Evolutionary conservation across 257 asterid species (phyloP).

Genomic region (Fraxinus americana): DNA sequence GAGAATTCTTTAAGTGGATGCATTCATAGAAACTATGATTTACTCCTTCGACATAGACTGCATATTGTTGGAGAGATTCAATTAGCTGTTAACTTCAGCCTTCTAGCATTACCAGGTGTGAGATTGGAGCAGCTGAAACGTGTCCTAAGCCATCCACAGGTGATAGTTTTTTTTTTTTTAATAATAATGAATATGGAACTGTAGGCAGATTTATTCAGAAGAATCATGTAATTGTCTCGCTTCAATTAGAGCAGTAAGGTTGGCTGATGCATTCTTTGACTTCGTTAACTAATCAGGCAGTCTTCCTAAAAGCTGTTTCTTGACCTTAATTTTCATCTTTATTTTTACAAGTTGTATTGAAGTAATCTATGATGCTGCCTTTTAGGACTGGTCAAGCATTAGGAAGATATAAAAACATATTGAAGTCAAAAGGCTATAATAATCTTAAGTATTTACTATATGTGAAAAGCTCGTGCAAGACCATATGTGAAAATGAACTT

Average conservation of each 20-base stretch:
- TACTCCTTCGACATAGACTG: conserved; percentile 37
- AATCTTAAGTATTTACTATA: neutral
- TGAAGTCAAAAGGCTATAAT: neutral
- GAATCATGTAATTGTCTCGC: neutral
- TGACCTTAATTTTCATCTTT: neutral
- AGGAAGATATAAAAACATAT: neutral
- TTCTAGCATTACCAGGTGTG: conserved; percentile 33
- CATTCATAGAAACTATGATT: conserved; percentile 35
- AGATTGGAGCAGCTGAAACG: conserved; percentile 25
- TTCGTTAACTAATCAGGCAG: neutral
- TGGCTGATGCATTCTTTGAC: neutral
- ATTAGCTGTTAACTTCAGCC: conserved; percentile 33
- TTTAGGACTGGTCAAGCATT: neutral
- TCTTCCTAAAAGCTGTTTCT: neutral
- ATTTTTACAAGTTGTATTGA: neutral
- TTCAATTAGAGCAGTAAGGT: neutral
- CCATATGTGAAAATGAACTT: neutral
- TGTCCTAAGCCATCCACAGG: conserved; percentile 40
- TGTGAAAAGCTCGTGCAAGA: neutral
- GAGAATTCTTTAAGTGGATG: conserved; percentile 36
- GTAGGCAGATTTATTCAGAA: neutral
- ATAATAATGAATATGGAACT: neutral
- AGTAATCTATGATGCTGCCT: neutral
- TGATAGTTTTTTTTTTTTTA: neutral
- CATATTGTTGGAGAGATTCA: conserved; percentile 39